A percentile compares a stretch with the other conserved stretches of the same genome.
These are phyloP conservation scores for Sugiyamaella floridensis DNA, from an alignment of 805 yeast genomes.

Conservation along the genomic window DNA sequence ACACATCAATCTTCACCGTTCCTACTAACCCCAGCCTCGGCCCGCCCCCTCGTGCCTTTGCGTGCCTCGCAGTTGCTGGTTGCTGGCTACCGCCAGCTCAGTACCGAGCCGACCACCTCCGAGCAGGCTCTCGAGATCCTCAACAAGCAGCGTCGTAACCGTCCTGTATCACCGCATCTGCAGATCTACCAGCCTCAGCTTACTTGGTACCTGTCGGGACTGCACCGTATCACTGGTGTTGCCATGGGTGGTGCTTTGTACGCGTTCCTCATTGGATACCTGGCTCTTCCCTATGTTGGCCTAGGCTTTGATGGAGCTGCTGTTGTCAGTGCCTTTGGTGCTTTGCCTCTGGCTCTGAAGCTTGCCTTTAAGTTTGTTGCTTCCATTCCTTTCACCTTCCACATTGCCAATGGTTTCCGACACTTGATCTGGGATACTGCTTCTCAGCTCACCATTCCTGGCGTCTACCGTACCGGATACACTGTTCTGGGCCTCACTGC, in stretches of 20 bases:
- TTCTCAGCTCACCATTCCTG: conserved; percentile 67
- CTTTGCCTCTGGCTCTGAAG: conserved; percentile 60
- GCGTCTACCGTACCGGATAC: conserved; percentile 90
- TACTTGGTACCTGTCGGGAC: conserved; percentile 70
- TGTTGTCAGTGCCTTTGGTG: conserved; percentile 49
- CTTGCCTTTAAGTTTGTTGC: conserved; percentile 58
- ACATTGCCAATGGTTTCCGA: conserved; percentile 79
- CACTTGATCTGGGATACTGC: conserved; percentile 93
- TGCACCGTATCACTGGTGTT: conserved; percentile 87
- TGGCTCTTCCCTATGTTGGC: conserved; percentile 61
- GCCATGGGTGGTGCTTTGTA: conserved; percentile 73
- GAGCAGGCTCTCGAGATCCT: conserved; percentile 63
- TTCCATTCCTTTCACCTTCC: conserved; percentile 83
- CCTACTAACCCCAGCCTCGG: conserved; percentile 7
- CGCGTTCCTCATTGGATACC: conserved; percentile 68
- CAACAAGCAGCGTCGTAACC: conserved; percentile 71
- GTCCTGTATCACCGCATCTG: conserved; percentile 90
- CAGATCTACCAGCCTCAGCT: conserved; percentile 86
- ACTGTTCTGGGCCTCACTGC: conserved; percentile 61
- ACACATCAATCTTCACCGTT: background rate
- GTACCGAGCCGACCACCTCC: conserved; percentile 47
- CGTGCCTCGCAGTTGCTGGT: conserved; percentile 16
- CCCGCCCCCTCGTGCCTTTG: conserved; percentile 13
- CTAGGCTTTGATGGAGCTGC: conserved; percentile 44
- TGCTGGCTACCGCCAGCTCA: conserved; percentile 10